Evolutionary conservation across 208 protist species (phyloP).

Genomic region (Angomonas deanei): DNA sequence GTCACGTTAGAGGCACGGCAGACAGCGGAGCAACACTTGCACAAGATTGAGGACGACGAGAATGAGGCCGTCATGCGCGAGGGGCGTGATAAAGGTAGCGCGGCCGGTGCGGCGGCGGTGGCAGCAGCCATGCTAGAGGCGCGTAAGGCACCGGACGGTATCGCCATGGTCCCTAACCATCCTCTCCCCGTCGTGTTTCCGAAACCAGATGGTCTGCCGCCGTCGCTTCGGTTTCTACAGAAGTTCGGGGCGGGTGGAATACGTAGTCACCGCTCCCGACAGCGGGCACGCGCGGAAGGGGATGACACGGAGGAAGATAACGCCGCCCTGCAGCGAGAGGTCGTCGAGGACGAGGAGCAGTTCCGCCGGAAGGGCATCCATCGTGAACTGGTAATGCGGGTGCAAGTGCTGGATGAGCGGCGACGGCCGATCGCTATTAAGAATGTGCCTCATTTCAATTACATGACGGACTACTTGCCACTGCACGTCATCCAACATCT

Average conservation of each 20-base stretch:
- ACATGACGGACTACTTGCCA: constrained; percentile 43
- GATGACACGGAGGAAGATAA: constrained; percentile 16
- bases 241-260: constrained; percentile 32
- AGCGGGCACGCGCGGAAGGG: constrained; percentile 11
- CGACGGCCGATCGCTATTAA: constrained; percentile 17
- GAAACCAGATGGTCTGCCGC: constrained; percentile 25
- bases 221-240: constrained; percentile 36
- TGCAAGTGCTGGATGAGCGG: constrained; percentile 60
- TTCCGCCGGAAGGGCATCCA: constrained; percentile 30
- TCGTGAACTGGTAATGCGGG: constrained; percentile 25
- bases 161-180: constrained; percentile 48
- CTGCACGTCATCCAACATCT: constrained; percentile 33
- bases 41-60: constrained; percentile 31
- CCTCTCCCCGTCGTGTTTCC: constrained; percentile 62
- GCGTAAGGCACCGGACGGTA: constrained; percentile 34
- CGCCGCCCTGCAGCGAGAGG: constrained; percentile 31
- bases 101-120: constrained; percentile 52
- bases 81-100: constrained; percentile 50
- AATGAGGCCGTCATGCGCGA: constrained; percentile 51
- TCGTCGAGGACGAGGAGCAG: constrained; percentile 32
- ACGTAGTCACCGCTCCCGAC: constrained; percentile 8
- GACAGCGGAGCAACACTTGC: not conserved
- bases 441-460: constrained; percentile 39
- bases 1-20: constrained; percentile 10
- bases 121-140: constrained; percentile 59